Base-by-base conservation (phyloP, 2,329 filamentous ascomycete species). In the Fusarium camptoceras region DNA sequence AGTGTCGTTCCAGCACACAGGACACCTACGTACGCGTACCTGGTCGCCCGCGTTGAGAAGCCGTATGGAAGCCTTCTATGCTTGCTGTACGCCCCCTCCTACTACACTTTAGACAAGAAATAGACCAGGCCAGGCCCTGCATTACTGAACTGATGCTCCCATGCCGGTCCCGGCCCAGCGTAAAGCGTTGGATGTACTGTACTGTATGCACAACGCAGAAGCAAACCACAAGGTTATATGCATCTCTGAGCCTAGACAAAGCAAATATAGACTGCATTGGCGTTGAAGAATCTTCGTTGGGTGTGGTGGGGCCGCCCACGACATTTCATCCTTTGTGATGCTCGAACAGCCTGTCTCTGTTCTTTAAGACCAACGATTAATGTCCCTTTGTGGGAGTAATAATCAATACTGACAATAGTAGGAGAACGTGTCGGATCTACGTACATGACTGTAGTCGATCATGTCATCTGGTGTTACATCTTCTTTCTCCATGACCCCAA, bases 41-140 rank as follows among this genome's bases (percentile, higher is more conserved):
- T 59, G 31, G 25, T 37, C 41, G 25, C 25, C 39, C 50, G 22
- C 47, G 41, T 42, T 51, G 46, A 65, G 60, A 59, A 65, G 60
- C 55, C 59, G 62, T 20, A 50, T 31, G 43, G 48, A 55, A 66
- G n/a, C 25, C 14, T 66, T 49, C 55, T 42, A 55, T 46, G 47
- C 48, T 44, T 61, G 47, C 20, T 47, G 39, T 64, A 68, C 65
- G 22, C 66, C 60, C 62, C 50, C 53, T 47, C 44, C 46, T 51
- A 30, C 41, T 64, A 54, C 67, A 64, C 12, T 42, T 37, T 44
- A 59, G 34, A 39, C 44, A 53, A 41, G 34, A 46, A 64, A 68
- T 53, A 54, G 67, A 68, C 53, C 62, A 64, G 67, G 67, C 62
- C 54, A 67, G 67, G 55, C 62, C 67, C 51, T 70, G 55, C 41